phyloP scores from a whole-genome alignment of 2,329 filamentous ascomycete genomes.

The Albophoma yamanashiensis region DNA sequence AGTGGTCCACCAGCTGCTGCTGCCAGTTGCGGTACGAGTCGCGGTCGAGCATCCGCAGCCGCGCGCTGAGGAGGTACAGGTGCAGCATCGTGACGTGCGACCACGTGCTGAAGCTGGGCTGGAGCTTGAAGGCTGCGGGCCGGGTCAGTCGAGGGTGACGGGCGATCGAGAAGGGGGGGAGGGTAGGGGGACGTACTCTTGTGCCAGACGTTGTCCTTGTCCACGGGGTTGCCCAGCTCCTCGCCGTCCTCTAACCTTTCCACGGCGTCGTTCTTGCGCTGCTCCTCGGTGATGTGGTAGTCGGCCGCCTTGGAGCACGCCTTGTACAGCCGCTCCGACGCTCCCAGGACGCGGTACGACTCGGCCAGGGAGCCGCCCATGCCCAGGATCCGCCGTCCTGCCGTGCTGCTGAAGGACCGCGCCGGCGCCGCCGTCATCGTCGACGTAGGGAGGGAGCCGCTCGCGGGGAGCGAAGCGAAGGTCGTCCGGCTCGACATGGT shows the following conservation, averaged over 20 bases:
- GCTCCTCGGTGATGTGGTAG: slow-evolving; percentile 62
- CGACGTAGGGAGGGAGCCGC: neutral
- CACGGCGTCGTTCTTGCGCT: slow-evolving; percentile 55
- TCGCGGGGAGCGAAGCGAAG: neutral
- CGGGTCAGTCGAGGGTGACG: neutral
- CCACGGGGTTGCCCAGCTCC: slow-evolving; percentile 52
- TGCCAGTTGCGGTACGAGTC: slow-evolving; percentile 67
- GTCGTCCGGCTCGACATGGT: slow-evolving; percentile 1
- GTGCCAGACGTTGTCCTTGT: slow-evolving; percentile 51
- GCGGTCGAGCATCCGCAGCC: slow-evolving; percentile 67
- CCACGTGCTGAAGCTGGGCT: slow-evolving; percentile 90
- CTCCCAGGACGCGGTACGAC: slow-evolving; percentile 66
- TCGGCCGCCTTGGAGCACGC: slow-evolving; percentile 62
- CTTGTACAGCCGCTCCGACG: slow-evolving; percentile 69
- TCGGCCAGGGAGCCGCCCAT: slow-evolving; percentile 23
- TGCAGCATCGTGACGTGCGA: slow-evolving; percentile 93
- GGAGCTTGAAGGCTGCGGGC: slow-evolving; percentile 58
- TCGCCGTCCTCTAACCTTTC: slow-evolving; percentile 67
- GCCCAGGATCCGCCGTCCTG: slow-evolving; percentile 19
- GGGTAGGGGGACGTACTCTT: slow-evolving; percentile 55
- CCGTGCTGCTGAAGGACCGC: slow-evolving; percentile 26
- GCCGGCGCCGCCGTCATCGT: slow-evolving; percentile 6
- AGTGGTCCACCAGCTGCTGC: slow-evolving; percentile 87
- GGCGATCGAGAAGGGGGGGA: too few relatives aligned
- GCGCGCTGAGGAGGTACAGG: slow-evolving; percentile 82